Evolutionary conservation across 2,329 filamentous ascomycete species (phyloP), one percentile per base, ranked within the genome.

Genomic region (Cercospora nicotianae): DNA sequence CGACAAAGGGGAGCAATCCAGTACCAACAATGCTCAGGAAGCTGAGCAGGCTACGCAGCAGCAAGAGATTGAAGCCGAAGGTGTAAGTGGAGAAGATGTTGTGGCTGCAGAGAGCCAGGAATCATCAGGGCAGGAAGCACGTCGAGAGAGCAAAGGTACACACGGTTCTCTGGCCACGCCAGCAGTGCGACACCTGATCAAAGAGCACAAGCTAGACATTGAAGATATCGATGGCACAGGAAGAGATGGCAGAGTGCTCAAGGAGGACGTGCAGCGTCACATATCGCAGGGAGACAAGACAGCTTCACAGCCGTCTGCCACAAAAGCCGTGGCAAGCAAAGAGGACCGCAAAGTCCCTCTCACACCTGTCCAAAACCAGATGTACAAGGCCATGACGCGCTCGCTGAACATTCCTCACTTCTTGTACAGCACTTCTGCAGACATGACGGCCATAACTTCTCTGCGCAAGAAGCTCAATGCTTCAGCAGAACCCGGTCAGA

Each of bases 331-430:
- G 12, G 69, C 75, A 55, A 76, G 80, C 36, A 73, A 79, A 13
- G 82, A 84, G 64, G 95, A 98, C 80, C 91, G 89, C 8, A 80
- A 84, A 1, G 84, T 90, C 33, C 83, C 87, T 66, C 83, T 99
- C 69, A 92, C 92, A 12, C 90, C 89, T 42, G 91, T 92, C 13
- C 94, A 98, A 81, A 85, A 87, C 42, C 91, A 93, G 77, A 99
- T 99, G 95, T 98, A 97, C 88, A 97, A 96, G 83, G 87, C 89
- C 68, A 99, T 99, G 95, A 97, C 94, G 13, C 89, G 89, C 67
- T 97, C 94, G 2, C 86, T 99, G 70, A 87, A 81, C 61, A 98
- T 97, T 74, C 95, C 95, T 0, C 95, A 98, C 81, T 97, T 99
- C 81, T 87, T 98, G 69, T 99, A 96, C 82, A 91, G 93, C 45